phyloP scores from a whole-genome alignment of 2,329 filamentous ascomycete genomes.

The Stagonosporopsis vannaccii region DNA sequence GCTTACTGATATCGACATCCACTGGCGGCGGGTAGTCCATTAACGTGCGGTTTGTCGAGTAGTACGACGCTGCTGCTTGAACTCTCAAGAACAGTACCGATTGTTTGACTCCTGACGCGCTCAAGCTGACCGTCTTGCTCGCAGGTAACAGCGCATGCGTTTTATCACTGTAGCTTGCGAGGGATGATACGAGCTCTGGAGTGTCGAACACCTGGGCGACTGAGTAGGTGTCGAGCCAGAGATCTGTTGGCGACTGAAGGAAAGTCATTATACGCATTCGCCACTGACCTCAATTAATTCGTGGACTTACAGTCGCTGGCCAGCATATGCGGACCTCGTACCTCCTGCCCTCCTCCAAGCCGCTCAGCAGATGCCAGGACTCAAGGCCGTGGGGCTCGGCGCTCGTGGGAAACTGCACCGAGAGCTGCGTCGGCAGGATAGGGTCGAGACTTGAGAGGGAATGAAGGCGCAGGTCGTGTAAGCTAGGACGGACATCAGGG shows the following conservation, averaged over 20 bases:
- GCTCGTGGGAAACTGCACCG: constrained; percentile 70
- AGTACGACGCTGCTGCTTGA: constrained; percentile 82
- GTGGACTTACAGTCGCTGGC: constrained; percentile 79
- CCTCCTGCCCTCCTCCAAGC: constrained; percentile 72
- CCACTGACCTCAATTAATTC: constrained; percentile 1
- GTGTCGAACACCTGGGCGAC: constrained; percentile 68
- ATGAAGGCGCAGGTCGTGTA: constrained; percentile 69
- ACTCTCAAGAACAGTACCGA: constrained; percentile 77
- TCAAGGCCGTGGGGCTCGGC: constrained; percentile 63
- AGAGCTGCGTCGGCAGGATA: constrained; percentile 68
- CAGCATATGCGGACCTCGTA: constrained; percentile 96
- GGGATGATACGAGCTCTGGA: constrained; percentile 68
- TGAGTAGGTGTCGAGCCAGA: constrained; percentile 72
- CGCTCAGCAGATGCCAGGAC: constrained; percentile 81
- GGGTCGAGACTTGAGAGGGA: constrained; percentile 64
- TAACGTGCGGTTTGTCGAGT: constrained; percentile 73
- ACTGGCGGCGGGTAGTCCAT: constrained; percentile 80
- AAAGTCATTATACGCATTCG: constrained; percentile 23
- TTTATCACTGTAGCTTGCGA: constrained; percentile 67
- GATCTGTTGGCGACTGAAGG: constrained; percentile 81
- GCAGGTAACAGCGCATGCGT: constrained; percentile 46
- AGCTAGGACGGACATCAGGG: constrained; percentile 62
- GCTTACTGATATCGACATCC: constrained; percentile 71
- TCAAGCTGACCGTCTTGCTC: constrained; percentile 4
- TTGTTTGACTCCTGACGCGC: constrained; percentile 27